Evolutionary conservation across 768 basidiomycete genomes (phyloP), one percentile per base, ranked within the genome.

Genomic region (Cubamyces sp.): DNA sequence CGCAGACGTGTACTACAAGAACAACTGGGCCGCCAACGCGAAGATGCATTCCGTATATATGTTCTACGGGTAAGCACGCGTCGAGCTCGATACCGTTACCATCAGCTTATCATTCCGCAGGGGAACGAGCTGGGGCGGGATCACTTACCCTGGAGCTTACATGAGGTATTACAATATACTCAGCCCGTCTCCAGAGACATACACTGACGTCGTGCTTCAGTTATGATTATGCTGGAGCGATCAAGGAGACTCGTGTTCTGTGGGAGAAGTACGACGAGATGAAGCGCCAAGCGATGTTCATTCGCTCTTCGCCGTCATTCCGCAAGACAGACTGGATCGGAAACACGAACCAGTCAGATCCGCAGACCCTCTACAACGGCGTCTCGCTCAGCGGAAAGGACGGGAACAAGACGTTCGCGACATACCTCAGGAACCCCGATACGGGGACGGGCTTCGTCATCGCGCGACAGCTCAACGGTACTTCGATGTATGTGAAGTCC

Each of bases 31-130:
- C 7, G 81, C 83, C 55, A 94, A 93, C 74, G 90, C 85, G 1
- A 94, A 93, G 67, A 68, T 94, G 52, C 85, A 92, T 59, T 92
- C 84, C 68, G 90, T 89, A 63, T 94, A 94, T 74, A 94, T 94
- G 92, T 66, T 92, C 57, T 92, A 86, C 67, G 91, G 88, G 88
- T 88, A 70, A 23, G 62, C n/a, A 34, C 12, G 25, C 41, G 41
- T 40, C 42, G 54, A 18, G 7, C 14, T 37, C 39, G 43, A 45
- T 3, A 34, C 39, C 14, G 0, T 19, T 15, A 18, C 64, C 64
- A n/a, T n/a, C 21, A 30, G 60, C 8, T 34, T 26, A 55, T 5
- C 0, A 28, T 19, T 39, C 55, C 16, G 9, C 59, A 92, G 92
- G 9, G 92, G 92, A 26, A 93, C 92, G 0, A 92, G 88, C 8